Base-by-base conservation (phyloP, 768 basidiomycete genomes). In the Lentinula lateritia region DNA sequence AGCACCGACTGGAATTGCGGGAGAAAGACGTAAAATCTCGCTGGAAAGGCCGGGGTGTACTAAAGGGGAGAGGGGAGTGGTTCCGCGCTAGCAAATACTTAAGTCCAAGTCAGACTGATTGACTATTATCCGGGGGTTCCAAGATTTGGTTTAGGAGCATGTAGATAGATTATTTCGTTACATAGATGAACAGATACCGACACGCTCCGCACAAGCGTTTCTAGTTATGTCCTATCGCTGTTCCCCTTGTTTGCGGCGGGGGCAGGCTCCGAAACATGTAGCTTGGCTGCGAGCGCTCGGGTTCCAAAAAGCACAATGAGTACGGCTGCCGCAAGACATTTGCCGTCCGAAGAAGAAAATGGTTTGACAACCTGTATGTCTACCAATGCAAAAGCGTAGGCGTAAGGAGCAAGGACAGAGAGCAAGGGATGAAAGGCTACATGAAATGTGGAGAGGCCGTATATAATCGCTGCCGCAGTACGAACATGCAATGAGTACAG, bases 231-330 rank as follows among this genome's bases (percentile, higher is more conserved):
- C 28, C 13, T 43, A 46, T 46, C n/a, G n/a, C 18, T 48, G 10
- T 50, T 15, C 2, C 28, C 28, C 50, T 52, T 52, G 1, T 52
- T 52, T 15, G 50, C 20, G 2, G 10, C 16, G 50, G 53, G 16
- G 12, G 53, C 36, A n/a, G 20, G 39, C 10, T 10, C 18, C 39
- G 39, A 28, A 56, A 18, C n/a, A 15, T 56, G 55, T 16, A 56
- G 13, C 38, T 43, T 56, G 41, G 55, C 55, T 13, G 28, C 23
- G 38, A 56, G 16, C 28, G 58, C 58, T 50, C 58, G 28, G 34
- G 38, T 35, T 32, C 59, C 59, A n/a, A 60, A 60, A 12, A 60
- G 39, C 35, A 20, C 39, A 32, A 42, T 42, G 9, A 60, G 50
- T 16, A 52, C 59, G 10, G 48, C 48, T 18, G 50, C 59, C n/a